Base-by-base conservation (phyloP, 2,329 filamentous ascomycete genomes). In the Phoma herbarum region DNA sequence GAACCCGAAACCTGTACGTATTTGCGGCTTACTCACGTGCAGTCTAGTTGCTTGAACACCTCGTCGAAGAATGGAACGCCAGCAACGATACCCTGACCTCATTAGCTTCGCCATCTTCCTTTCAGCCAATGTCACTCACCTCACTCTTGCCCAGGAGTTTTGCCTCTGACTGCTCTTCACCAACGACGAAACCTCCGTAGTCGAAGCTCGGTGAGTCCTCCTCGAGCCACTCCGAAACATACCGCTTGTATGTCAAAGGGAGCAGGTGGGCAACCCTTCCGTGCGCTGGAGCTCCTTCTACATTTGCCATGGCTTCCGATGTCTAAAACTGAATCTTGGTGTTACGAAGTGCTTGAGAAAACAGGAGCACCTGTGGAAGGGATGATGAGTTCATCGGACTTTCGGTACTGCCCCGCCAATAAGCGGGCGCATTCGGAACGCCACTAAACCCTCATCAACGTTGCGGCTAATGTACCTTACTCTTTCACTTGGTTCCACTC, bases 141-240 rank as follows among this genome's bases (percentile, higher is more conserved):
- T 81, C 77, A 62, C 82, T 84, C 73, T 88, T 88, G 2, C 86
- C 86, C 22, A 88, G 74, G 20, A 88, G 68, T 28, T 78, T 78
- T 2, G 82, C 82, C 65, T 82, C 81, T 1, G 79, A 79, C 10
- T 79, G 73, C 16, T 79, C 80, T 37, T 90, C 86, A 63, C 95
- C 95, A 23, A 99, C 95, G 7, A 99, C 95, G 78, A 96, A 99
- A 60, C 95, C 95, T 71, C 92, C 95, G 77, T 97, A 97, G 83
- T 99, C 95, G 79, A 97, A 94, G 52, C 92, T 95, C 4, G 95
- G 95, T 3, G 93, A 96, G 81, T 99, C 95, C 80, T 99, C 95
- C 72, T 93, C 91, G 14, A 97, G 89, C 95, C 95, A 99, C 71
- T 86, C 81, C 23, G 89, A 86, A 63, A 97, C 87, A 65, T 89